These are phyloP conservation scores for Royoungia palumana DNA, from an alignment of 768 basidiomycete species.

Conservation along the genomic window DNA sequence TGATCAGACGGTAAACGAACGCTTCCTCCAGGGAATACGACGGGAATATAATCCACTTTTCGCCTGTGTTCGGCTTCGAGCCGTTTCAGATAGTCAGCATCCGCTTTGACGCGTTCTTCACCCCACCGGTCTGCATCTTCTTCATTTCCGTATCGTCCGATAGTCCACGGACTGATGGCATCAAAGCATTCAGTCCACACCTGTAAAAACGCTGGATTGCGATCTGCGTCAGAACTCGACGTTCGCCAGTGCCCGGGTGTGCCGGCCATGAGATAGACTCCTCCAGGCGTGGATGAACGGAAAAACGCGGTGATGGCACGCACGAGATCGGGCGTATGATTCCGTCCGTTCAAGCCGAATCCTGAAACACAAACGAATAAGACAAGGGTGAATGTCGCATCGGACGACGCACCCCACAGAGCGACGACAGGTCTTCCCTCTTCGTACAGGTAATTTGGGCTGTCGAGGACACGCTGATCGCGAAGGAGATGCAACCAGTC, in stretches of 20 bases:
- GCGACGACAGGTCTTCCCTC: constrained; percentile 67
- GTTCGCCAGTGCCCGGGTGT: constrained; percentile 75
- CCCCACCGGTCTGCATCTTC: constrained; percentile 63
- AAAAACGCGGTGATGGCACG: constrained; percentile 54
- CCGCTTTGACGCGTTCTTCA: constrained; percentile 57
- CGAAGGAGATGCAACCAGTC: constrained; percentile 75
- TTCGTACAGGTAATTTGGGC: constrained; percentile 71
- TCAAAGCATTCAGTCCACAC: constrained; percentile 79
- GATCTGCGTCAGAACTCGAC: constrained; percentile 64
- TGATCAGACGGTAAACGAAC: constrained; percentile 41
- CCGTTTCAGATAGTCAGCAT: constrained; percentile 55
- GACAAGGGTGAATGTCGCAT: background rate
- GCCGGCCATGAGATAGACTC: constrained; percentile 72
- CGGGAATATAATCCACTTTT: constrained; percentile 79
- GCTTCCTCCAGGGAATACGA: constrained; percentile 78
- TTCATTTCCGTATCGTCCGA: constrained; percentile 64
- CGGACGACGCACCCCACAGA: constrained; percentile 55
- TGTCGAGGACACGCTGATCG: constrained; percentile 59
- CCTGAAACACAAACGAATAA: constrained; percentile 37
- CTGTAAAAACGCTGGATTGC: constrained; percentile 58
- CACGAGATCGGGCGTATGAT: constrained; percentile 61
- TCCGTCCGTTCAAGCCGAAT: constrained; percentile 61
- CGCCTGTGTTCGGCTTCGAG: constrained; percentile 43
- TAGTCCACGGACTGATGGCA: constrained; percentile 79
- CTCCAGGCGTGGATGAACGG: constrained; percentile 61